These are phyloP conservation scores for Emmonsiellopsis sp. DNA, from an alignment of 2,329 filamentous ascomycete species.

Conservation along the genomic window DNA sequence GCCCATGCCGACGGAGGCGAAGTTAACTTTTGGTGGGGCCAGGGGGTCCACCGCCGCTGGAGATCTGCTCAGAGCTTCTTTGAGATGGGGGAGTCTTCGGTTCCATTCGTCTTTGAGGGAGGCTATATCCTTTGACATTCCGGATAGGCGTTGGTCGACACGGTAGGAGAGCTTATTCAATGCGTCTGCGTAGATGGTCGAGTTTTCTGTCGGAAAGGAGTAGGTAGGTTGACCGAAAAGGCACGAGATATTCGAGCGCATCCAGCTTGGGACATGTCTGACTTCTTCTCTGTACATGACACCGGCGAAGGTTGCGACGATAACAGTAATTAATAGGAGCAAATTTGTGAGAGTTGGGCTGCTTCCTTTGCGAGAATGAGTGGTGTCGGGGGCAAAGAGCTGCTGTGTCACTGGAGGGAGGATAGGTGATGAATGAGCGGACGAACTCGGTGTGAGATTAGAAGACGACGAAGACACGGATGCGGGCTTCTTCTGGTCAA, in stretches of 20 bases:
- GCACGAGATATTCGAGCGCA: not conserved
- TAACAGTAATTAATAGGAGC: not conserved
- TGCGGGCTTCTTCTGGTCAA: not conserved
- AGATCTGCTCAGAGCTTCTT: slow-evolving; percentile 5
- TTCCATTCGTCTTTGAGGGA: slow-evolving; percentile 10
- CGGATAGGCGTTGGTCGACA: slow-evolving; percentile 10
- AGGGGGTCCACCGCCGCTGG: slow-evolving; percentile 9
- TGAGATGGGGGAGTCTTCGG: slow-evolving; percentile 7
- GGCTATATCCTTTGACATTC: slow-evolving; percentile 10
- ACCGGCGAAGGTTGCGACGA: not conserved
- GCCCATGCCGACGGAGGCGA: slow-evolving; percentile 57
- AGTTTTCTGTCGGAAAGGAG: not conserved
- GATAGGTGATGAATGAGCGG: not conserved
- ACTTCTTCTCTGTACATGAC: not conserved
- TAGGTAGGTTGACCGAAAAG: slow-evolving; percentile 4
- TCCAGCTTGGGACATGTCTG: not conserved
- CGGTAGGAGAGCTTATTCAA: slow-evolving; percentile 8
- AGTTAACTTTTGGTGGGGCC: slow-evolving; percentile 52
- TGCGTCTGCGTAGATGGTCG: slow-evolving; percentile 8
- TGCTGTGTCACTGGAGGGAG: not conserved
- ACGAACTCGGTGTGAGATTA: not conserved
- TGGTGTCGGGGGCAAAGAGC: not conserved
- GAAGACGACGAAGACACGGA: not conserved
- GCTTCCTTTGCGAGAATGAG: not conserved
- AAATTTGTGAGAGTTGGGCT: not conserved